These are phyloP conservation scores for Athelia psychrophila DNA, from an alignment of 1,284 basidiomycete species.

Conservation along the genomic window DNA sequence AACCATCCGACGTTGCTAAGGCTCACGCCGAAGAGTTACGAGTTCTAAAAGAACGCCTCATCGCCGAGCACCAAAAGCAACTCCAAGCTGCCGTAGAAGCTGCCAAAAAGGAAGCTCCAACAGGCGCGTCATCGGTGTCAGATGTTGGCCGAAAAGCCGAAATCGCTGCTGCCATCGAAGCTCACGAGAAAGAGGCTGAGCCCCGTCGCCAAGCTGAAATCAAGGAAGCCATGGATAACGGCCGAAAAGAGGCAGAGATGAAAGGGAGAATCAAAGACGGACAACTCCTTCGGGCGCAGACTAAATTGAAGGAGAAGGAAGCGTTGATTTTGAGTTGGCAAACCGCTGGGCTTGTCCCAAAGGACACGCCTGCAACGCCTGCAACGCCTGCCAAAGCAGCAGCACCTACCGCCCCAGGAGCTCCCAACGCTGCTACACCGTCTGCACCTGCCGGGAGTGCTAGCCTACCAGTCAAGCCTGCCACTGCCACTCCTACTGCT, in stretches of 20 bases:
- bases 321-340: slow-evolving; percentile 55
- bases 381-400: slow-evolving; percentile 19
- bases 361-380: slow-evolving; percentile 14
- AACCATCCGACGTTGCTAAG: slow-evolving; percentile 39
- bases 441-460: slow-evolving; percentile 6
- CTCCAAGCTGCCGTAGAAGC: slow-evolving; percentile 48
- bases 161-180: slow-evolving; percentile 47
- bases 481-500: slow-evolving; percentile 2
- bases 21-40: slow-evolving; percentile 60
- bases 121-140: slow-evolving; percentile 18
- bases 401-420: slow-evolving; percentile 7
- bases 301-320: slow-evolving; percentile 64
- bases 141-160: slow-evolving; percentile 39
- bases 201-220: slow-evolving; percentile 53
- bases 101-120: slow-evolving; percentile 30
- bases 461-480: slow-evolving; percentile 17
- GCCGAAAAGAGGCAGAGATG: slow-evolving; percentile 55
- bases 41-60: slow-evolving; percentile 49
- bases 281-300: slow-evolving; percentile 56
- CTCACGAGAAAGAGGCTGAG: slow-evolving; percentile 44
- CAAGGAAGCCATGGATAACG: slow-evolving; percentile 60
- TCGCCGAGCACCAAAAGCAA: slow-evolving; percentile 51
- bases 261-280: slow-evolving; percentile 69
- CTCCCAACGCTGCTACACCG: slow-evolving; percentile 19
- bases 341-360: slow-evolving; percentile 43